Percentiles rank a stretch among this genome's conserved stretches.
Evolutionary conservation across 2,329 filamentous ascomycete species (phyloP).

Genomic region (Lasiodiplodia citricola): DNA sequence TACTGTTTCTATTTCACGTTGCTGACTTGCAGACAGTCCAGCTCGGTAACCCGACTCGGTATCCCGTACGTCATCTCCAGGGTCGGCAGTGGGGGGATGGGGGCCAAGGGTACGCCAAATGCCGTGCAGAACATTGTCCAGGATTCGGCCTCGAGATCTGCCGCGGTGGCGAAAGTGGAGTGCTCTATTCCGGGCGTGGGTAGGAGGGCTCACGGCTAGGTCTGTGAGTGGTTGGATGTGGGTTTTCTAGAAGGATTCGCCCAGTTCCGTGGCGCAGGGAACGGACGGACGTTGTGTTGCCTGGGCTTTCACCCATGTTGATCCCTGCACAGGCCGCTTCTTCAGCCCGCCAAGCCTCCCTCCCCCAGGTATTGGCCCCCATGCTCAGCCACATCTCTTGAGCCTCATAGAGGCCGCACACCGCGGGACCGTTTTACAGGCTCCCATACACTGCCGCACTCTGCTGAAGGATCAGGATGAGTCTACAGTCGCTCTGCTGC

Average conservation of each 20-base stretch:
- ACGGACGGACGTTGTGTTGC: not conserved
- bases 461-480: not conserved
- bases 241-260: not conserved
- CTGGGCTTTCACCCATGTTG: not conserved
- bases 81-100: not conserved
- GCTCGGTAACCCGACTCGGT: not conserved
- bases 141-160: conserved; percentile 2
- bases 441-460: not conserved
- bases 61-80: not conserved
- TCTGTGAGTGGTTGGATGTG: not conserved
- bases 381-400: not conserved
- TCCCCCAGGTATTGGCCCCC: not conserved
- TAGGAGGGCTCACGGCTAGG: not conserved
- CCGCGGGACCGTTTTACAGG: not conserved
- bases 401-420: conserved; percentile 10
- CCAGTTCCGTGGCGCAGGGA: not conserved
- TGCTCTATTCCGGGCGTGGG: not conserved
- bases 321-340: not conserved
- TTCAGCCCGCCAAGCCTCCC: not conserved
- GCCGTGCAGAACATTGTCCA: not conserved
- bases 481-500: not conserved
- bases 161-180: not conserved
- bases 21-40: not conserved
- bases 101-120: not conserved
- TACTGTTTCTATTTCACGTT: not conserved